phyloP scores from a whole-genome alignment of 371 early-diverging fungal species.

The Zychaea mexicana region DNA sequence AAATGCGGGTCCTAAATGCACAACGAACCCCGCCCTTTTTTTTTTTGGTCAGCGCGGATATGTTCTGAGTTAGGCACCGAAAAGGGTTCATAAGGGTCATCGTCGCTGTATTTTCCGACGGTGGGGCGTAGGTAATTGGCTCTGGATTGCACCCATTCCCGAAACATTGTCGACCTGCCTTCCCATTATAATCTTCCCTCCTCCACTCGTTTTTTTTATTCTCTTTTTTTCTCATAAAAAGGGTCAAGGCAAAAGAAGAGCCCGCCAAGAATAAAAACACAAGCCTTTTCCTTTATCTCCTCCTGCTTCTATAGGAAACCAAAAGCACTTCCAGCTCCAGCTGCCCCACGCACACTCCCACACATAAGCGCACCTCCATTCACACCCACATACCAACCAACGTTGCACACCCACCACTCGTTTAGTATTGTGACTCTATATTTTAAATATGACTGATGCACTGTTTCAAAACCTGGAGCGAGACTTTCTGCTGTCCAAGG shows the following conservation, averaged over 20 bases:
- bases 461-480: slow-evolving; percentile 17
- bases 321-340: no score
- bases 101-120: not conserved
- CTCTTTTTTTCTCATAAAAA: slow-evolving; percentile 3
- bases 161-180: not conserved
- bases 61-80: not conserved
- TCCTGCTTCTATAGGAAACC: not conserved
- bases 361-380: not conserved
- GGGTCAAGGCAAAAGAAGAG: not conserved
- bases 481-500: slow-evolving; percentile 25
- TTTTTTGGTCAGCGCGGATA: not conserved
- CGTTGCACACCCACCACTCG: not conserved
- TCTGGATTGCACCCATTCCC: not conserved
- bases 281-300: not conserved
- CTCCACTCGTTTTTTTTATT: not conserved
- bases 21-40: not conserved
- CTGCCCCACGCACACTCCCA: not conserved
- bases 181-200: not conserved
- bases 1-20: not conserved
- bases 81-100: slow-evolving; percentile 1
- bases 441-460: slow-evolving; percentile 14
- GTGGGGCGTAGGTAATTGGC: not conserved
- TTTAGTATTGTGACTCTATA: not conserved
- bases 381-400: not conserved
- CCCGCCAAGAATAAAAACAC: not conserved